phyloP scores from a whole-genome alignment of 2,329 filamentous ascomycete species.

The Fusarium sp. region DNA sequence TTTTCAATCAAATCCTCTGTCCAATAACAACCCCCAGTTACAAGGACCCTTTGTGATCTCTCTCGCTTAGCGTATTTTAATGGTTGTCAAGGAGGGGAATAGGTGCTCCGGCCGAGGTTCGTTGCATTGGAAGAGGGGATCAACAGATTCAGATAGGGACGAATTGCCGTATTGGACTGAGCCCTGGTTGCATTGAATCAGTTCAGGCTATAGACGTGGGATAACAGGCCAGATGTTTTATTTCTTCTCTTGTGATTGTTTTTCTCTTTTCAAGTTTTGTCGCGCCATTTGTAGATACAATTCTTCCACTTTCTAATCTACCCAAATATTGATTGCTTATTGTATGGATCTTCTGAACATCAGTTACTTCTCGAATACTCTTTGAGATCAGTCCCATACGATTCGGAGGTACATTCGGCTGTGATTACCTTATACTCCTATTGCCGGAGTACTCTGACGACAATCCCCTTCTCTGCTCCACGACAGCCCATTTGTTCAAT shows the following conservation, averaged over 20 bases:
- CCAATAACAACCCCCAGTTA: constrained; percentile 2
- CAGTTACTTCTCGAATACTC: background rate
- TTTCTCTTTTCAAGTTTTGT: background rate
- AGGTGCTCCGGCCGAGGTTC: constrained; percentile 20
- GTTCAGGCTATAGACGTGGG: constrained; percentile 10
- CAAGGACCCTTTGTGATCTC: constrained; percentile 7
- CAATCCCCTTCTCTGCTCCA: too few relatives aligned
- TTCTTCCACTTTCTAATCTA: background rate
- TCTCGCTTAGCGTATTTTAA: constrained; percentile 6
- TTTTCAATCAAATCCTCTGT: constrained; percentile 5
- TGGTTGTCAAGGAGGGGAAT: constrained; percentile 12
- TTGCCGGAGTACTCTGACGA: background rate
- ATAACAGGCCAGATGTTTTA: background rate
- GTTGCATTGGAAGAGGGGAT: constrained; percentile 25
- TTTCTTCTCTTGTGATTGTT: background rate
- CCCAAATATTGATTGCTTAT: background rate
- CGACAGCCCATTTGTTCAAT: background rate
- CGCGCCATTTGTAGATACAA: background rate
- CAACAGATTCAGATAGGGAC: constrained; percentile 6
- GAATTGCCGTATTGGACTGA: background rate
- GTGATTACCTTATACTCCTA: background rate
- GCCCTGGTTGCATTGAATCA: constrained; percentile 5
- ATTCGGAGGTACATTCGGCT: background rate
- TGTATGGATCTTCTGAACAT: background rate
- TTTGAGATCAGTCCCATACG: too few relatives aligned